phyloP scores from a whole-genome alignment of 2,329 filamentous ascomycete species.

The Fusarium virguliforme region DNA sequence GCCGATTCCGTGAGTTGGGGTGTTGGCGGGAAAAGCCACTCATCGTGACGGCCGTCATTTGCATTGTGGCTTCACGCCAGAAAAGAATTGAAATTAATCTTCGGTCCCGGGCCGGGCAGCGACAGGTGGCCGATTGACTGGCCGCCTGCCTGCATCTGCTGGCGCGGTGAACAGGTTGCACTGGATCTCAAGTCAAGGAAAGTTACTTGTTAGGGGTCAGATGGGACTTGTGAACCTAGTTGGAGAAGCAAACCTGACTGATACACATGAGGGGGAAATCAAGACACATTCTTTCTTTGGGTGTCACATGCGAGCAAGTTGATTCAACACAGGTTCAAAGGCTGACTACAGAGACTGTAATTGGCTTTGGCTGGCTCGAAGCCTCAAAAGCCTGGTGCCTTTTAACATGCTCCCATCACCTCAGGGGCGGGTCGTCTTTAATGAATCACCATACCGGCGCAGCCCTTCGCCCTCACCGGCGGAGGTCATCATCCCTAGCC shows the following conservation, averaged over 20 bases:
- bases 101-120: conserved; percentile 21
- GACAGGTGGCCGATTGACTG: conserved; percentile 24
- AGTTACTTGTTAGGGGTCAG: conserved; percentile 27
- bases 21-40: conserved; percentile 30
- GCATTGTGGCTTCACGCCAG: conserved; percentile 21
- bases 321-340: conserved; percentile 11
- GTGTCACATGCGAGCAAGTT: conserved; percentile 32
- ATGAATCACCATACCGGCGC: conserved; percentile 46
- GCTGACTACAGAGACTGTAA: conserved; percentile 18
- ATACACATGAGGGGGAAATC: conserved; percentile 20
- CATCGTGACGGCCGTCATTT: conserved; percentile 17
- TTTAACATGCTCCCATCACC: conserved; percentile 36
- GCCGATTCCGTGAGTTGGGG: conserved; percentile 3
- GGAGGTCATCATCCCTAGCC: conserved; percentile 18
- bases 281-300: conserved; percentile 31
- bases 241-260: conserved; percentile 36
- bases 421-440: conserved; percentile 33
- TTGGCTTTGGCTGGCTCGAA: conserved; percentile 29
- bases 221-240: conserved; percentile 19
- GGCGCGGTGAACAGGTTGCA: conserved; percentile 31
- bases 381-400: conserved; percentile 35
- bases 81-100: conserved; percentile 4
- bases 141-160: conserved; percentile 29
- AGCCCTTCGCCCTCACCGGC: conserved; percentile 1
- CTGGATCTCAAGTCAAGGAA: conserved; percentile 37